A percentile compares a stretch with the other conserved stretches of the same genome.
Evolutionary conservation across 306 rosid genomes (phyloP).

Genomic region (Ceratonia siliqua): DNA sequence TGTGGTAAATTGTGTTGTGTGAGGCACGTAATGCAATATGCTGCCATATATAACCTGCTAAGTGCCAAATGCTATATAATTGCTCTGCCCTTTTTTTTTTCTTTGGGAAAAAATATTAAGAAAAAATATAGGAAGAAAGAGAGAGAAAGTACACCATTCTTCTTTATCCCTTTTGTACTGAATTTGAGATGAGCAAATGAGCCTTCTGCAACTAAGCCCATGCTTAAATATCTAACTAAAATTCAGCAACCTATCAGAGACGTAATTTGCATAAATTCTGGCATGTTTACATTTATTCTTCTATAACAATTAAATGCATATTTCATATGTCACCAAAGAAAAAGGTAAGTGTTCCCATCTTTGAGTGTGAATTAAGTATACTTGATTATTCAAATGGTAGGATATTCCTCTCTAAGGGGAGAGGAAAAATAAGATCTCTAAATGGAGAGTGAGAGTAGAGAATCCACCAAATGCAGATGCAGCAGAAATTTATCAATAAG

Average conservation of each 20-base stretch:
- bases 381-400: slow-evolving; percentile 9
- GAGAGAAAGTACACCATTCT: neutral
- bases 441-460: neutral
- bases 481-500: neutral
- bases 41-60: neutral
- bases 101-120: neutral
- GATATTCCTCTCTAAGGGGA: neutral
- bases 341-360: slow-evolving; percentile 1
- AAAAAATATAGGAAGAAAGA: neutral
- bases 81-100: neutral
- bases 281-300: slow-evolving; percentile 17
- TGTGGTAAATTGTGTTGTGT: slow-evolving; percentile 44
- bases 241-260: no score
- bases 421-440: neutral
- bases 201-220: slow-evolving; percentile 13
- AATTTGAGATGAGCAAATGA: slow-evolving; percentile 10
- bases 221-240: slow-evolving; percentile 9
- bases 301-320: neutral
- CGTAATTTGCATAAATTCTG: slow-evolving; percentile 13
- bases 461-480: slow-evolving; percentile 28
- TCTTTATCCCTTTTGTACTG: slow-evolving; percentile 14
- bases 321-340: neutral
- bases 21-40: slow-evolving; percentile 49
- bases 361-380: slow-evolving; percentile 28
- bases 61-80: neutral